Base-by-base conservation (phyloP, 345 rosid genomes). In the Draba incana region DNA sequence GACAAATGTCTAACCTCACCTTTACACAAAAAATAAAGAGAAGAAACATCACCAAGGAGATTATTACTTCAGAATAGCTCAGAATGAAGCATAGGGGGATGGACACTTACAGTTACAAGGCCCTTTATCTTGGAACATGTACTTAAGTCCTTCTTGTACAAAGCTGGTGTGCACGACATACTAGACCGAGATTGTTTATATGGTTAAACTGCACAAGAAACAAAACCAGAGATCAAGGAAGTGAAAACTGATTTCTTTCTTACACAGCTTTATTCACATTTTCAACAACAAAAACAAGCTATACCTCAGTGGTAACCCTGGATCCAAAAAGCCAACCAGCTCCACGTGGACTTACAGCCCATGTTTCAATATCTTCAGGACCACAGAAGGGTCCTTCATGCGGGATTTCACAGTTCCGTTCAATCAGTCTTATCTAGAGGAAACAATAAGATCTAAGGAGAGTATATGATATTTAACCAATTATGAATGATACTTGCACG, bases 251-350 rank as follows among this genome's bases (percentile, higher is more conserved):
- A 51, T 8, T 61, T 13, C 3, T 38, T 54, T 11, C 39, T 38
- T 12, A 30, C 2, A 51, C 41, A 12, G n/a, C 45, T 55, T 20
- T 37, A 38, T 54, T 41, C 11, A 39, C 13, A 43, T 52, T 44
- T 20, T 60, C 56, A 64, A 20, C 49, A 61, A 8, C 1, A 64
- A 20, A 14, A 25, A 53, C 5, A 58, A n/a, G 5, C 6, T 41
- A 50, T 41, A 91, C 99, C 98, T 94, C 99, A 54, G 98, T 55
- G 50, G 99, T 94, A 58, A 94, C 99, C 84, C 96, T 88, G 71
- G 99, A 89, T 44, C 99, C 99, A 71, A 94, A 94, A 63, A 94
- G 98, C 99, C 99, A 94, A 64, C 99, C 99, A 69, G 99, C 99
- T 75, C 99, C 99, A 58, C 98, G 84, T 31, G 99, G 99, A 81